Evolutionary conservation across 306 rosid species (phyloP).

Genomic region (Dryas drummondii): DNA sequence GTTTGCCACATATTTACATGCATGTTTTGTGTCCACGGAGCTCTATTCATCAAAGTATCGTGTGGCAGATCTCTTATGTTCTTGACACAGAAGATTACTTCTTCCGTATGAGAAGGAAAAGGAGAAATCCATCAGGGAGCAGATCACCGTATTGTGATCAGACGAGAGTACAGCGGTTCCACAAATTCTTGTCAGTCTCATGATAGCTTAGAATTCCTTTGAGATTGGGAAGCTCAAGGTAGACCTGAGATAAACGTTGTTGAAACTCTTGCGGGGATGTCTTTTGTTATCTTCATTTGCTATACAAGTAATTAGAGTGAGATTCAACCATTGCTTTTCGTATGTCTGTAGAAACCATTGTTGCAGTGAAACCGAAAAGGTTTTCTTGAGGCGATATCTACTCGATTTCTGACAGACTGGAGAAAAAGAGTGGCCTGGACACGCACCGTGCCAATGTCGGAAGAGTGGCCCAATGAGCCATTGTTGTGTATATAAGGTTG

Average conservation of each 20-base stretch:
- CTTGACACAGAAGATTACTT: constrained; percentile 91
- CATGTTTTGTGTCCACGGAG: not conserved
- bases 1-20: not conserved
- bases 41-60: constrained; percentile 25
- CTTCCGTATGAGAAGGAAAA: constrained; percentile 59
- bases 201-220: constrained; percentile 16
- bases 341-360: not conserved
- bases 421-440: constrained; percentile 25
- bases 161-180: constrained; percentile 63
- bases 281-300: not conserved
- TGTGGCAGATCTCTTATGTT: constrained; percentile 79
- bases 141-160: constrained; percentile 30
- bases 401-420: constrained; percentile 31
- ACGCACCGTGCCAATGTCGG: constrained; percentile 31
- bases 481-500: constrained; percentile 61
- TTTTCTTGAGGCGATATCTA: constrained; percentile 26
- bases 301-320: not conserved
- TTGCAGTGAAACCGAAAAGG: constrained; percentile 10
- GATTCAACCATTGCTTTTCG: not conserved
- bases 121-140: constrained; percentile 31
- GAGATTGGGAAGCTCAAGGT: constrained; percentile 19
- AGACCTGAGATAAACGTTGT: not conserved
- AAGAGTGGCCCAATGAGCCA: constrained; percentile 34
- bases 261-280: not conserved
- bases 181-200: constrained; percentile 46